Conservation (phyloP, 768 basidiomycete genomes). For the Galerina sulciceps region DNA sequence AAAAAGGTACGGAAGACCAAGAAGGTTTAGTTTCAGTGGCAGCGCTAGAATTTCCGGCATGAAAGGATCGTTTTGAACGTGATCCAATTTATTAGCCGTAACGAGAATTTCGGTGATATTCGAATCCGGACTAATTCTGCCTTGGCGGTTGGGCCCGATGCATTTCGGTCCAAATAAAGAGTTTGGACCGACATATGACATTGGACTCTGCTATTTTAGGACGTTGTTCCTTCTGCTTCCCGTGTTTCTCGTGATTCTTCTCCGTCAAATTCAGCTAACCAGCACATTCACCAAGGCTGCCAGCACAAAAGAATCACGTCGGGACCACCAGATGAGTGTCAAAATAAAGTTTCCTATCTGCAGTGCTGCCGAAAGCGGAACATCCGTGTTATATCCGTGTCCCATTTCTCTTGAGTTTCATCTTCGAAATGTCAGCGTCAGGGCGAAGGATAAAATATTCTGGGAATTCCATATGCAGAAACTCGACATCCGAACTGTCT, state of each 20-base stretch:
- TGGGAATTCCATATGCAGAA: background rate
- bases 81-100: conserved; percentile 37
- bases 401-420: conserved; percentile 8
- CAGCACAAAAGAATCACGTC: conserved; percentile 2
- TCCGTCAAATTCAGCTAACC: background rate
- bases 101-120: conserved; percentile 38
- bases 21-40: conserved; percentile 37
- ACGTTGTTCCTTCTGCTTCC: conserved; percentile 1
- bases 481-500: conserved; percentile 6
- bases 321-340: background rate
- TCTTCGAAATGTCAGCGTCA: conserved; percentile 3
- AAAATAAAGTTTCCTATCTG: conserved; percentile 11
- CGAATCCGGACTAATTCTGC: conserved; percentile 29
- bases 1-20: conserved; percentile 42
- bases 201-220: conserved; percentile 17
- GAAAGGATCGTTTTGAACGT: conserved; percentile 35
- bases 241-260: conserved; percentile 2
- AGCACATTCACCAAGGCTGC: background rate
- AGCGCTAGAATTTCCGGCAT: conserved; percentile 41
- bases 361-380: conserved; percentile 12
- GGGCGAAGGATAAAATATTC: background rate
- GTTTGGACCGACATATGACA: conserved; percentile 19
- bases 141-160: conserved; percentile 26
- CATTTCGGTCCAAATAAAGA: conserved; percentile 22
- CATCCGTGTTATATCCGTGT: conserved; percentile 29